phyloP scores from a whole-genome alignment of 2,329 filamentous ascomycete genomes.

The Trichoderma polysporum region DNA sequence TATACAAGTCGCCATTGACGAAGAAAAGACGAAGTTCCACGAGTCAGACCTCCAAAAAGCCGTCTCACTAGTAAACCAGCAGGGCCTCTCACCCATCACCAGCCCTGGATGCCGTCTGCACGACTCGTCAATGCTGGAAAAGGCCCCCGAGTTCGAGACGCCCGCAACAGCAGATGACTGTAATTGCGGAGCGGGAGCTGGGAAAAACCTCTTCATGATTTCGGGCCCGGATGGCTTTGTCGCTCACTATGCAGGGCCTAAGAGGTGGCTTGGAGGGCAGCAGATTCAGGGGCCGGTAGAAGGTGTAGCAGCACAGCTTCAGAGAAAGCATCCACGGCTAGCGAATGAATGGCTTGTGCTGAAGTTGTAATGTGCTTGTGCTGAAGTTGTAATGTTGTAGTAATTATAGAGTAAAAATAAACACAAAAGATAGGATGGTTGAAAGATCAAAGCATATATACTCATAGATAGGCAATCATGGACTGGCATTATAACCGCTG shows the following conservation, averaged over 20 bases:
- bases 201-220: slow-evolving; percentile 71
- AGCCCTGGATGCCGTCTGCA: slow-evolving; percentile 31
- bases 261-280: slow-evolving; percentile 69
- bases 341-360: slow-evolving; percentile 51
- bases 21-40: slow-evolving; percentile 69
- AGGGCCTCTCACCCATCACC: neutral
- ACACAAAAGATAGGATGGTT: neutral
- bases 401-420: neutral
- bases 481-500: neutral
- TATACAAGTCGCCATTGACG: slow-evolving; percentile 79
- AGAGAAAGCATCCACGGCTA: slow-evolving; percentile 42
- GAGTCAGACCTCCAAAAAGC: slow-evolving; percentile 46
- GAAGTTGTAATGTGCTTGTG: slow-evolving; percentile 51
- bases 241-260: slow-evolving; percentile 73
- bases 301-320: slow-evolving; percentile 64
- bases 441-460: neutral
- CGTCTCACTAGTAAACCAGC: slow-evolving; percentile 23
- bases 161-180: slow-evolving; percentile 25
- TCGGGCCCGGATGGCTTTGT: slow-evolving; percentile 93
- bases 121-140: slow-evolving; percentile 33
- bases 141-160: slow-evolving; percentile 34
- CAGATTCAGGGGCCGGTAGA: slow-evolving; percentile 74
- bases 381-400: slow-evolving; percentile 45
- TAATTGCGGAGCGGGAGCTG: slow-evolving; percentile 33
- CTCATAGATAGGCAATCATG: neutral